Conservation (phyloP, 257 asterid genomes). For the Forsythia viridissima region DNA sequence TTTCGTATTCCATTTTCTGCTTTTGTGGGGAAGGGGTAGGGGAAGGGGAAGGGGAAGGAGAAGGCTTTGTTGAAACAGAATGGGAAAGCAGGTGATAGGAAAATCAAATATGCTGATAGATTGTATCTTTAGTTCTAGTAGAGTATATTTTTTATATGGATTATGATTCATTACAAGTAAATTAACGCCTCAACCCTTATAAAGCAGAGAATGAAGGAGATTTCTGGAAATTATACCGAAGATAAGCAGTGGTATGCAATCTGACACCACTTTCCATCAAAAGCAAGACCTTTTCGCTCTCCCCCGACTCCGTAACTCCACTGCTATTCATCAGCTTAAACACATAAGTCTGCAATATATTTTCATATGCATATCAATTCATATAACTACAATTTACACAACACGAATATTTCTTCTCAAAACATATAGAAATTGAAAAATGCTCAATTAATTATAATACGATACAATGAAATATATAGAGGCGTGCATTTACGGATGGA, state of each 20-base stretch:
- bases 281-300: conserved; percentile 91
- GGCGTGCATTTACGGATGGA: background rate
- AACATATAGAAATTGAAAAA: background rate
- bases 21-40: background rate
- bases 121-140: background rate
- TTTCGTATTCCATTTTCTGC: background rate
- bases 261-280: conserved; percentile 98
- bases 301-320: conserved; percentile 93
- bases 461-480: background rate
- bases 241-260: conserved; percentile 90
- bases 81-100: background rate
- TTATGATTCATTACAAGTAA: background rate
- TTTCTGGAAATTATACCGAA: conserved; percentile 49
- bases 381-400: background rate
- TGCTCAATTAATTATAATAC: background rate
- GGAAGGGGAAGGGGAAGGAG: background rate
- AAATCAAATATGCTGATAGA: background rate
- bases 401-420: background rate
- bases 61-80: background rate
- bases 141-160: background rate
- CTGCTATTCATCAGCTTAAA: conserved; percentile 97
- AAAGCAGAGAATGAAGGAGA: background rate
- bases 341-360: conserved; percentile 76
- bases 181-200: background rate
- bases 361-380: conserved; percentile 3